Evolutionary conservation across 1,284 basidiomycete species (phyloP).

Genomic region (Takashimella koratensis): DNA sequence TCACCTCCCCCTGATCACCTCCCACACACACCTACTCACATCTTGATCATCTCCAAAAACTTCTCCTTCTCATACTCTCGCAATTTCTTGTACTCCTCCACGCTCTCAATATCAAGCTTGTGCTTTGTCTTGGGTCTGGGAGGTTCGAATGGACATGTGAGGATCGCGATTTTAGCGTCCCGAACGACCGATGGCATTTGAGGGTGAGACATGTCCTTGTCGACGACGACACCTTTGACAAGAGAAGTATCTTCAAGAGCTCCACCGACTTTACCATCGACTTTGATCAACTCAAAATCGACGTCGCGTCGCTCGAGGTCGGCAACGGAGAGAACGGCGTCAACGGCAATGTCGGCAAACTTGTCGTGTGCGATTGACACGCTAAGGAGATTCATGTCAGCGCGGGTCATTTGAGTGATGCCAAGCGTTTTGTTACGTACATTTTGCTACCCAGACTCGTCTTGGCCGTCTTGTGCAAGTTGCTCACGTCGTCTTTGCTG

Average conservation of each 20-base stretch:
- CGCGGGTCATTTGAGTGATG: too few species aligned
- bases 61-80: conserved; percentile 94
- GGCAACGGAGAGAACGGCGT: conserved; percentile 91
- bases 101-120: conserved; percentile 93
- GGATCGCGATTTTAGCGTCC: conserved; percentile 90
- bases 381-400: conserved; percentile 57
- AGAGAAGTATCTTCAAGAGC: conserved; percentile 85
- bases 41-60: conserved; percentile 93
- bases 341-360: conserved; percentile 96
- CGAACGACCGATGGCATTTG: conserved; percentile 89
- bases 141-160: conserved; percentile 98
- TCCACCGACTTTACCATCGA: conserved; percentile 97
- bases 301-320: conserved; percentile 94
- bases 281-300: conserved; percentile 98
- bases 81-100: conserved; percentile 97
- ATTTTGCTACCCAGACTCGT: conserved; percentile 97
- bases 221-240: conserved; percentile 84
- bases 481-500: conserved; percentile 73
- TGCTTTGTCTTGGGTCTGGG: conserved; percentile 99
- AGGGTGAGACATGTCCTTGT: conserved; percentile 99
- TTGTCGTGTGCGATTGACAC: conserved; percentile 94
- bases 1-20: too few species aligned
- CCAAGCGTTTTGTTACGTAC: conserved; percentile 55
- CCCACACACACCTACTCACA: conserved; percentile 27
- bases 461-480: conserved; percentile 90